Evolutionary conservation across 805 yeast species (phyloP).

Genomic region (Lipomyces chichibuensis): DNA sequence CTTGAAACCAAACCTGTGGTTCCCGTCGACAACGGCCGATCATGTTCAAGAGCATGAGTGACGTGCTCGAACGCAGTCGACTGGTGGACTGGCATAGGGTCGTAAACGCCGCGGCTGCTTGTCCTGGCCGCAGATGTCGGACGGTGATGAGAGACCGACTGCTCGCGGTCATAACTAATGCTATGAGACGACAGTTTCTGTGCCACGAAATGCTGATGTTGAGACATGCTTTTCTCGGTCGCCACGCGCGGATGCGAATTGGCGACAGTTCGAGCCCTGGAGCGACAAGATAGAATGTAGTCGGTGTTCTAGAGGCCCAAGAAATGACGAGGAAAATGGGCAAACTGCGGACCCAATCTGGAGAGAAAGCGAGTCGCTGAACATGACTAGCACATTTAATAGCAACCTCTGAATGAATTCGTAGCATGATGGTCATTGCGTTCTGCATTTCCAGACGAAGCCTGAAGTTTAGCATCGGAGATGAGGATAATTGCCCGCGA

Average conservation of each 20-base stretch:
- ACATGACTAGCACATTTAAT: too few species aligned
- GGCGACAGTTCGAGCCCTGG: background rate
- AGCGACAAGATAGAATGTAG: too few species aligned
- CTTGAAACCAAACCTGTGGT: background rate
- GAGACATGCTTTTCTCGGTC: background rate
- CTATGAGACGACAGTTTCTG: background rate
- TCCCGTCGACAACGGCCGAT: constrained; percentile 4
- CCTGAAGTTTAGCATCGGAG: too few species aligned
- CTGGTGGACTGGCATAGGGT: background rate
- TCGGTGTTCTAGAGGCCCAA: too few species aligned
- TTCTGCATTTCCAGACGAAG: too few species aligned
- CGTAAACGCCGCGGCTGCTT: background rate
- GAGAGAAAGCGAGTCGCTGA: too few species aligned
- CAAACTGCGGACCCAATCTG: too few species aligned
- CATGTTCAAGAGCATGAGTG: constrained; percentile 9
- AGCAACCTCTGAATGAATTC: too few species aligned
- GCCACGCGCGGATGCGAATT: background rate
- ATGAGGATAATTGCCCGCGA: too few species aligned
- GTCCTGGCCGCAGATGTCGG: background rate
- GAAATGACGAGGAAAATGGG: too few species aligned
- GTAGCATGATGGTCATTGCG: too few species aligned
- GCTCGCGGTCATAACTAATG: background rate
- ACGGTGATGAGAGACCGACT: background rate
- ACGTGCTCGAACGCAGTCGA: constrained; percentile 4
- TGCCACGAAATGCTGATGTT: background rate